Evolutionary conservation across 495 filamentous ascomycete genomes (phyloP), one percentile per base, ranked within the genome.

Genomic region (Aspergillus haitiensis): DNA sequence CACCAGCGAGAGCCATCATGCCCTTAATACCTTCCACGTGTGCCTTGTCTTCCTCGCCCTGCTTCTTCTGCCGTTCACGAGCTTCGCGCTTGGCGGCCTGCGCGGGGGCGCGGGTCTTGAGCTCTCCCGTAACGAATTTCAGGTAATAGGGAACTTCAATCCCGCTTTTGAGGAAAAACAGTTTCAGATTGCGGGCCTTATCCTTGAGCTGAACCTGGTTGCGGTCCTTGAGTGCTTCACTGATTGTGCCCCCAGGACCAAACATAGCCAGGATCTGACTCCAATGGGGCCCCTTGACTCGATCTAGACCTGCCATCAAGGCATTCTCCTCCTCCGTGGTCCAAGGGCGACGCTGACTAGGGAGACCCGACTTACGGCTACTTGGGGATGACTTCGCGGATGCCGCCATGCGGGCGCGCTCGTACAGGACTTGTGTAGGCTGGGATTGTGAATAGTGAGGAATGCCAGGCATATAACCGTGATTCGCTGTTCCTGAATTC

Each of bases 131-230:
- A 35, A 98, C 93, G 48, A 86, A 90, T 67, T 93, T 88, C 34
- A 98, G 77, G 60, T 95, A 95, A 65, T 91, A 91, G 0, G 93
- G 93, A 59, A 98, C 93, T 68, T 98, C 93, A 13, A 91, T 93
- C 13, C 88, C 89, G 31, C 87, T 93, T 75, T 98, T 98, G 52
- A 98, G 76, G 72, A 97, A 97, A 75, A 96, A 96, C 0, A 98
- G 81, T 71, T 98, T 98, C 56, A 98, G 71, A 58, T 98, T 98
- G 37, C 93, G 81, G 8, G 93, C 93, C 70, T 98, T 98, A 67
- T 98, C 93, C 68, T 97, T 97, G 12, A 97, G 79, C 67, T 97
- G 93, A 0, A 97, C 93, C 69, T 98, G 93, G 51, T 93, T 96
- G 42, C 93, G 85, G 64, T 97, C 93, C 64, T 95, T 96, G 37